A percentile compares a stretch with the other conserved stretches of the same genome.
Evolutionary conservation across 225 moss, liverwort and hornwort genomes (phyloP).

Genomic region (Antitrichia curtipendula): DNA sequence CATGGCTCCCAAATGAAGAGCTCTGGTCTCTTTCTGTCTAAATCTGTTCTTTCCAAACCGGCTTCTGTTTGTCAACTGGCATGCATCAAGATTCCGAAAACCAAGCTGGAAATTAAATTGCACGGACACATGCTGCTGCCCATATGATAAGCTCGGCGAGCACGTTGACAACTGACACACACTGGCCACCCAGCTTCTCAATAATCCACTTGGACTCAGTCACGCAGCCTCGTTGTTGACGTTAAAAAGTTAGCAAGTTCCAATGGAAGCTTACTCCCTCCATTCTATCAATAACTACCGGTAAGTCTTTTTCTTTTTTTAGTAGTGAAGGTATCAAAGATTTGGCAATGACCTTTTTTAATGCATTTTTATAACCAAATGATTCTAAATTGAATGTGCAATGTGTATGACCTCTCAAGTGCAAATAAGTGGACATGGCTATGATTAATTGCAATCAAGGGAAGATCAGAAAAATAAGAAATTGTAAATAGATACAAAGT

Average conservation of each 20-base stretch:
- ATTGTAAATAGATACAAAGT: neutral
- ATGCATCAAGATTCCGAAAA: neutral
- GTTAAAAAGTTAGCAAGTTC: neutral
- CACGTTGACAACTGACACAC: neutral
- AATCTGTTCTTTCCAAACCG: neutral
- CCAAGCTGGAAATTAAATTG: neutral
- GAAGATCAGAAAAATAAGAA: accelerated
- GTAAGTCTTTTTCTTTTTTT: neutral
- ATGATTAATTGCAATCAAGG: neutral
- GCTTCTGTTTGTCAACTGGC: neutral
- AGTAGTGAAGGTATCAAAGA: neutral
- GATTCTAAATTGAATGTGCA: neutral
- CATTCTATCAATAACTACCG: too few relatives aligned
- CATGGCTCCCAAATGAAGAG: neutral
- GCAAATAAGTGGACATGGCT: neutral
- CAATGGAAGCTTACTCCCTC: neutral
- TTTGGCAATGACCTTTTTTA: neutral
- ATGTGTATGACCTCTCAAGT: neutral
- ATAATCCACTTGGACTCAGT: neutral
- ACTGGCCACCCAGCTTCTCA: neutral
- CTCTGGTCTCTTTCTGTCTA: neutral
- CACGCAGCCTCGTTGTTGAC: neutral
- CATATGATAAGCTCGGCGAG: neutral
- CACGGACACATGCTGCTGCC: too few relatives aligned
- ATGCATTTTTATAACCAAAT: neutral